Percentiles rank a stretch among this genome's conserved stretches.
Evolutionary conservation across 257 asterid genomes (phyloP).

Genomic region (Przewalskia tangutica): DNA sequence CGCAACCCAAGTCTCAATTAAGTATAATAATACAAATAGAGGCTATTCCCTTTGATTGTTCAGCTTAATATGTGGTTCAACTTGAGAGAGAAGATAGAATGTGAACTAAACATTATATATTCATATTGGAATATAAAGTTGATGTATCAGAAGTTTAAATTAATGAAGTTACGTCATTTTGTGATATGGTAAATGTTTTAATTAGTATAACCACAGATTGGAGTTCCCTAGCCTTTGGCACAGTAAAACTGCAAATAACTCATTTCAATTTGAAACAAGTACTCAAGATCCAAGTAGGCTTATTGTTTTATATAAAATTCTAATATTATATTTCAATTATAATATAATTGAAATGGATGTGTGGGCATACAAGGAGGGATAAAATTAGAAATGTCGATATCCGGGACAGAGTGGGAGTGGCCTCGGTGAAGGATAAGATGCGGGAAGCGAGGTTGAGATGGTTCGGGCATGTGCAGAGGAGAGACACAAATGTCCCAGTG

Average conservation of each 20-base stretch:
- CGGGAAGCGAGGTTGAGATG: too few species aligned
- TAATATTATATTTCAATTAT: too few species aligned
- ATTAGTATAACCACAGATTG: background rate
- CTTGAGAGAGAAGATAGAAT: background rate
- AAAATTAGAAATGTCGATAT: too few species aligned
- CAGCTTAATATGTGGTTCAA: background rate
- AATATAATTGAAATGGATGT: too few species aligned
- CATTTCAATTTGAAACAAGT: background rate
- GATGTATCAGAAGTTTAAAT: background rate
- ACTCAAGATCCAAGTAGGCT: background rate
- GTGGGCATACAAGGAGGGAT: too few species aligned
- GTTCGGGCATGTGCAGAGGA: too few species aligned
- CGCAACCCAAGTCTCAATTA: background rate
- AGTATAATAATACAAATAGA: background rate
- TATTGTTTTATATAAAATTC: background rate
- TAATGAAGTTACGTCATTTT: background rate
- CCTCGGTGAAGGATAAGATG: too few species aligned
- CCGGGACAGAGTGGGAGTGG: too few species aligned
- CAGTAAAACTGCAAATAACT: background rate
- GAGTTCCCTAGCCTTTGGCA: background rate
- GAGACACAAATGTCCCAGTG: too few species aligned
- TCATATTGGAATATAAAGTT: too few species aligned
- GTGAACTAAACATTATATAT: too few species aligned
- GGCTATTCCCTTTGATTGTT: background rate
- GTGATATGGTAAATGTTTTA: background rate